Evolutionary conservation across 306 rosid species (phyloP), one percentile per base, ranked within the genome.

Genomic region (Inga leiocalycina): DNA sequence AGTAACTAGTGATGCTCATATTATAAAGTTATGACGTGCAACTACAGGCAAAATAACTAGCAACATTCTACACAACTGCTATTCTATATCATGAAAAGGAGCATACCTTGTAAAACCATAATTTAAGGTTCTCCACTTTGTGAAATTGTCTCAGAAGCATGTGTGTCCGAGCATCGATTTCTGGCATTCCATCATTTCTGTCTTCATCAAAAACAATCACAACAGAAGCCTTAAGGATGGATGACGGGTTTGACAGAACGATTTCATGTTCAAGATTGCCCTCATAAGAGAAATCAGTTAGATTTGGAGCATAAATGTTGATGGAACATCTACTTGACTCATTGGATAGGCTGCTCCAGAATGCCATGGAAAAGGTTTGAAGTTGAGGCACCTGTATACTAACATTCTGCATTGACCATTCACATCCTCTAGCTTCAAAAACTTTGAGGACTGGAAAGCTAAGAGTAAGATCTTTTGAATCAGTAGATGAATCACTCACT

Each of bases 401-500:
- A 76, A 88, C 72, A 5, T 82, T 69, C 52, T 88, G 81, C 68
- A 16, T 88, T 65, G 46, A 74, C 88, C 86, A 88, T 44, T 82
- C 85, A 73, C 90, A 88, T 4, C 81, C 81, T 82, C 85, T 88
- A 43, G 90, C 83, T 80, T 85, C 90, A 85, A 88, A 80, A 27
- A 72, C 87, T 88, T 80, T 80, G 32, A 88, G 90, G 34, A 57
- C 2, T 1, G 90, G 90, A 48, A 87, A 87, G 64, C 72, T 85
- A 54, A 88, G 83, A 54, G 52, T 32, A 49, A 79, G 10, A 67
- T 85, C 79, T 48, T 85, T 20, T 13, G 88, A 82, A 61, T 1
- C 22, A 72, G 17, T 34, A 56, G 82, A 27, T 12, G 81, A 82
- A 56, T 88, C 85, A 72, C 83, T 85, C 46, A 71, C 68, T 2